Conservation (phyloP, 2,329 filamentous ascomycete genomes). For the Aspergillus puulaauensis region DNA sequence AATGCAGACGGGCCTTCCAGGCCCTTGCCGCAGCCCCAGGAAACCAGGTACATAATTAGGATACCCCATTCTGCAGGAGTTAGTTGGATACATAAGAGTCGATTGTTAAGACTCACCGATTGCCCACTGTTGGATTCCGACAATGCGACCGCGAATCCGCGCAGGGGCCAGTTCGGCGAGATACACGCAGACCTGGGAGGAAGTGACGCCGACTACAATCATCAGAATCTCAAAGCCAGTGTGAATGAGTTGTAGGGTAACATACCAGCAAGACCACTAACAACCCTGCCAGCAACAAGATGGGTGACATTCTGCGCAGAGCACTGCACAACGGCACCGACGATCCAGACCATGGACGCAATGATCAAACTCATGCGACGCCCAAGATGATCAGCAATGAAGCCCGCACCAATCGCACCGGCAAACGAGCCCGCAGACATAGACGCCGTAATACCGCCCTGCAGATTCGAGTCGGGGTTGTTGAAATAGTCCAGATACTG, state of each 20-base stretch:
- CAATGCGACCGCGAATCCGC: slow-evolving; percentile 42
- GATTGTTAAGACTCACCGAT: slow-evolving; percentile 24
- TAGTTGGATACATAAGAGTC: neutral
- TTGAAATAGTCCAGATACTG: slow-evolving; percentile 58
- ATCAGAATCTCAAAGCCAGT: neutral
- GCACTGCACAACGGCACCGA: slow-evolving; percentile 35
- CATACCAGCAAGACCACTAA: slow-evolving; percentile 36
- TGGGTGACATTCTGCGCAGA: slow-evolving; percentile 33
- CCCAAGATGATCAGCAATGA: slow-evolving; percentile 35
- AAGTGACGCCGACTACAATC: slow-evolving; percentile 40
- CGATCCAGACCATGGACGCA: slow-evolving; percentile 32
- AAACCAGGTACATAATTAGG: slow-evolving; percentile 46
- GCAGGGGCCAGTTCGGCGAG: slow-evolving; percentile 45
- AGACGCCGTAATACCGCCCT: slow-evolving; percentile 61
- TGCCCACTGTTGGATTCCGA: slow-evolving; percentile 47
- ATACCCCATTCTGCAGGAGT: slow-evolving; percentile 20
- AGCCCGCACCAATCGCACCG: slow-evolving; percentile 52
- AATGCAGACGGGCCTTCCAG: slow-evolving; percentile 47
- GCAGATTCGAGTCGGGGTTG: slow-evolving; percentile 39
- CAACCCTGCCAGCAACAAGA: slow-evolving; percentile 51
- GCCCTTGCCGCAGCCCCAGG: slow-evolving; percentile 37
- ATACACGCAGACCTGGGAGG: slow-evolving; percentile 46
- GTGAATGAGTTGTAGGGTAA: too few relatives aligned
- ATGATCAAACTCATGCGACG: slow-evolving; percentile 44
- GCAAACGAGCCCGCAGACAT: slow-evolving; percentile 72